A percentile compares a stretch with the other conserved stretches of the same genome.
Conservation (phyloP, 345 rosid genomes). For the Salix brachista region DNA sequence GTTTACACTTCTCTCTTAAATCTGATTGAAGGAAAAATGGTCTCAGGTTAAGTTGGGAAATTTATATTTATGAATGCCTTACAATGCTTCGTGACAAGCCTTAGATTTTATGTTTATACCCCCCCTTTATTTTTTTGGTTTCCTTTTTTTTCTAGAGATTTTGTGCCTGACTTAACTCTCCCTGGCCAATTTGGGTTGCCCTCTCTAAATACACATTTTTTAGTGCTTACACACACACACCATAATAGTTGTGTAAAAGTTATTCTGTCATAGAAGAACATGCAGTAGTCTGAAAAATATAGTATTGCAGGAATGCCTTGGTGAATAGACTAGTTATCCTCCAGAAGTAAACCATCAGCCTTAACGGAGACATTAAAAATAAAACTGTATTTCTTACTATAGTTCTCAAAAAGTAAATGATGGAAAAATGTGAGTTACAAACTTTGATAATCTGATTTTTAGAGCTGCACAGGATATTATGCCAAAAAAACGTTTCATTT, state of each 20-base stretch:
- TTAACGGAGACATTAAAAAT: too few relatives aligned
- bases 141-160: too few relatives aligned
- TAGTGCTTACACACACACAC: too few relatives aligned
- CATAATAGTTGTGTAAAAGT: neutral
- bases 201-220: neutral
- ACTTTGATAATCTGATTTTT: neutral
- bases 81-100: neutral
- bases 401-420: neutral
- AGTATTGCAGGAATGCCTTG: too few relatives aligned
- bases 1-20: slow-evolving; percentile 27
- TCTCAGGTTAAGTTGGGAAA: neutral
- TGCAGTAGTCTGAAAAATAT: neutral
- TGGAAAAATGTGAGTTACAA: too few relatives aligned
- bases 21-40: neutral
- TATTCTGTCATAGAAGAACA: neutral
- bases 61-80: neutral
- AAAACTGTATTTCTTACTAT: too few relatives aligned
- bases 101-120: neutral
- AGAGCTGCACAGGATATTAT: neutral
- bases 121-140: too few relatives aligned
- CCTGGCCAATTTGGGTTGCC: neutral
- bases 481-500: neutral
- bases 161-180: neutral
- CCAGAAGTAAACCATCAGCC: too few relatives aligned
- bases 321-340: too few relatives aligned